Percentiles rank a stretch among this genome's conserved stretches.
phyloP scores from a whole-genome alignment of 192 early-diverging fungal genomes.

The Mortierella alpina region DNA sequence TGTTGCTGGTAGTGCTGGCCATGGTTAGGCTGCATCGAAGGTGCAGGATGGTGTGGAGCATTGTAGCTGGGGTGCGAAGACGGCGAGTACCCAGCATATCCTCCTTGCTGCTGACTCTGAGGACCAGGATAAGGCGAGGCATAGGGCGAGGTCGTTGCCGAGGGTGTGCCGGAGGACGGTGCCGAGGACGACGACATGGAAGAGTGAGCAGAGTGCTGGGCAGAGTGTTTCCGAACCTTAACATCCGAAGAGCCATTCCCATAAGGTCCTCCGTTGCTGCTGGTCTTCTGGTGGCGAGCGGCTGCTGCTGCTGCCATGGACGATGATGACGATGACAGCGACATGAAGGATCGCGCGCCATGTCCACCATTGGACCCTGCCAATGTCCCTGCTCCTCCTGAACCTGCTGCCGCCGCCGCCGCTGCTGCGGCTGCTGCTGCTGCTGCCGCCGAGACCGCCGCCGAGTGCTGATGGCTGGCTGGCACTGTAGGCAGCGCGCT shows the following conservation, averaged over 20 bases:
- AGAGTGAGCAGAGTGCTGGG: constrained; percentile 27
- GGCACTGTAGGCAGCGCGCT: constrained; percentile 38
- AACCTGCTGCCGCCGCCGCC: constrained; percentile 5
- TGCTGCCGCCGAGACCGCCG: constrained; percentile 44
- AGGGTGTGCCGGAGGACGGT: constrained; percentile 33
- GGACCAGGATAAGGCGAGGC: constrained; percentile 23
- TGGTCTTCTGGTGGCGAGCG: constrained; percentile 25
- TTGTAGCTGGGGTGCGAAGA: constrained; percentile 1
- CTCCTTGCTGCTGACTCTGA: neutral
- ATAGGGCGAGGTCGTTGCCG: constrained; percentile 35
- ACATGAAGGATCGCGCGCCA: constrained; percentile 7
- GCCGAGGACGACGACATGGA: constrained; percentile 21
- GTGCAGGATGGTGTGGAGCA: constrained; percentile 6
- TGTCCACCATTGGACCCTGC: neutral
- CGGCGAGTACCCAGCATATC: neutral
- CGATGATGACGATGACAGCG: constrained; percentile 6
- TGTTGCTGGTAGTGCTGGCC: constrained; percentile 17
- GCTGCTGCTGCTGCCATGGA: neutral
- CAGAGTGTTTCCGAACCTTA: constrained; percentile 17
- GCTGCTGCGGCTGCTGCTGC: constrained; percentile 43
- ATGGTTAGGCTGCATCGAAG: constrained; percentile 1
- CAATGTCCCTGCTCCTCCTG: constrained; percentile 6
- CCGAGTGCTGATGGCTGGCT: constrained; percentile 49
- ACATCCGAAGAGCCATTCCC: constrained; percentile 2
- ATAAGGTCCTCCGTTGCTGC: constrained; percentile 4